phyloP scores from a whole-genome alignment of 208 protist species.

The Balamuthia mandrillaris region DNA sequence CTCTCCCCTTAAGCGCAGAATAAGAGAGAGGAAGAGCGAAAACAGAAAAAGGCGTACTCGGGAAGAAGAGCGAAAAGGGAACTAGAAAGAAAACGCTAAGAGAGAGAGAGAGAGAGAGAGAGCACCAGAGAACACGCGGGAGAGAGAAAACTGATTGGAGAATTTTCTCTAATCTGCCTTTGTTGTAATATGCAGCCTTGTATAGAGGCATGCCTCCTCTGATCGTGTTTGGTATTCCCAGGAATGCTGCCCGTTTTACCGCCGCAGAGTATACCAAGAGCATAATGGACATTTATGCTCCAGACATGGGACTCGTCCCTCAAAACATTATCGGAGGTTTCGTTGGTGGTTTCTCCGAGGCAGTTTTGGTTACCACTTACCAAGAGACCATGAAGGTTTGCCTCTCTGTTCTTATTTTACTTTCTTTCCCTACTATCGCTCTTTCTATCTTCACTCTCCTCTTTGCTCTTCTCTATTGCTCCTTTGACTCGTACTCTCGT shows the following conservation, averaged over 20 bases:
- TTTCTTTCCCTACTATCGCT: background rate
- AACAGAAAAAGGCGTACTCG: too few relatives aligned
- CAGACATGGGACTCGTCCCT: background rate
- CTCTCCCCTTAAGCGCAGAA: background rate
- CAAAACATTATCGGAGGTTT: constrained; percentile 12
- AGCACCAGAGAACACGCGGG: too few relatives aligned
- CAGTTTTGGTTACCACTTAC: constrained; percentile 34
- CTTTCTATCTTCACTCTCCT: background rate
- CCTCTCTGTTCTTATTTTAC: too few relatives aligned
- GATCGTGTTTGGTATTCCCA: background rate
- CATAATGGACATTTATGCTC: too few relatives aligned
- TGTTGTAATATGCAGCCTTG: background rate
- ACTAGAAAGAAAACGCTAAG: too few relatives aligned
- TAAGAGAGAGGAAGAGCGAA: too few relatives aligned
- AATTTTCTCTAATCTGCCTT: background rate
- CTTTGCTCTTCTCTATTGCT: background rate
- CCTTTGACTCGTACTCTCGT: background rate
- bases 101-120: too few relatives aligned
- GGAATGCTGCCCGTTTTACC: background rate
- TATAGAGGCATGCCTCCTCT: background rate
- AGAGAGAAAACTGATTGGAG: too few relatives aligned
- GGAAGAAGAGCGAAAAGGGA: too few relatives aligned
- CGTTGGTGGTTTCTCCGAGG: constrained; percentile 39
- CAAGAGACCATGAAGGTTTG: too few relatives aligned
- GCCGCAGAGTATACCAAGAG: background rate